phyloP scores from a whole-genome alignment of 768 basidiomycete species.

The Amanita pseudoporphyria region DNA sequence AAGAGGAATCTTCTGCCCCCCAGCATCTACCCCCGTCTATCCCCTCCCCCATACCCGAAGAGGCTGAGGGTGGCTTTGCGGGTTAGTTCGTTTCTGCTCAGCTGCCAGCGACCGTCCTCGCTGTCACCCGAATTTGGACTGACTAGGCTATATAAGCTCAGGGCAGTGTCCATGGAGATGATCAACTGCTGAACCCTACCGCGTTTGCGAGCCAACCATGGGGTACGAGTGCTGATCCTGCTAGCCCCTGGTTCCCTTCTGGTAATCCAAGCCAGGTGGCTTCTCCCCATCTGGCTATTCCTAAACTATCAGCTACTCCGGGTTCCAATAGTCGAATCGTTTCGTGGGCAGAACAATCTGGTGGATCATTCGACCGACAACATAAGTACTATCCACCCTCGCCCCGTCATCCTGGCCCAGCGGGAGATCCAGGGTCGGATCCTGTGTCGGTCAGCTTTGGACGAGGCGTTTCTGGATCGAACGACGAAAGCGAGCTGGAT shows the following conservation, averaged over 20 bases:
- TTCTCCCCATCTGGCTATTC: background rate
- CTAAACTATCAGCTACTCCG: background rate
- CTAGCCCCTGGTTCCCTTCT: background rate
- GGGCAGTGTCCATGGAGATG: constrained; percentile 3
- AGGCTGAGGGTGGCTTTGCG: constrained; percentile 1
- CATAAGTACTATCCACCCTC: constrained; percentile 1
- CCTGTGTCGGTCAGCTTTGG: background rate
- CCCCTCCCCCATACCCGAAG: constrained; percentile 5
- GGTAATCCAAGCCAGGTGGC: background rate
- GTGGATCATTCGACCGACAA: background rate
- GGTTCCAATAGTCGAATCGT: background rate
- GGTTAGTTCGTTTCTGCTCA: constrained; percentile 2
- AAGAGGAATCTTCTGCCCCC: background rate
- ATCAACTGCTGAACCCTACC: too few species aligned
- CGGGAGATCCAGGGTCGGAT: background rate
- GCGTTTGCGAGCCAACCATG: background rate
- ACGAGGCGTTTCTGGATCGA: background rate
- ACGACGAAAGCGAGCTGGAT: background rate
- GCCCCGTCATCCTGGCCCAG: too few species aligned
- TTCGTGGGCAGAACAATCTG: background rate
- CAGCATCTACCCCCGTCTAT: background rate
- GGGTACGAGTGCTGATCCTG: background rate
- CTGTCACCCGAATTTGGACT: background rate
- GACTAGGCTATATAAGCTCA: constrained; percentile 5
- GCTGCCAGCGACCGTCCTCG: background rate